These are phyloP conservation scores for Anthracocystis setariae DNA, from an alignment of 1,284 basidiomycete species.

Conservation along the genomic window DNA sequence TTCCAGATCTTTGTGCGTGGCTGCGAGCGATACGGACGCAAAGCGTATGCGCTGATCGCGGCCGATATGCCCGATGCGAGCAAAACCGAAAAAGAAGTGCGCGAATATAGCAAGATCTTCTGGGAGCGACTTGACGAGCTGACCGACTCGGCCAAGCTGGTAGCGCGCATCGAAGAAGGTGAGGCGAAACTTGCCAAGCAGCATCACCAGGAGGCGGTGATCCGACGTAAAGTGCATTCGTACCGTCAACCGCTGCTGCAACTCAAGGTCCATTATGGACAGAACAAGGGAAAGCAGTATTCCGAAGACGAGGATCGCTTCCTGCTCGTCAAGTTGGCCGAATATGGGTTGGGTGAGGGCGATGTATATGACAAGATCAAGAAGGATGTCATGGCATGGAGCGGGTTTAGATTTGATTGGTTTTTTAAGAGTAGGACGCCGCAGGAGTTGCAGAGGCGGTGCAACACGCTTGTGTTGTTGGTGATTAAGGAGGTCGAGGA, in stretches of 20 bases:
- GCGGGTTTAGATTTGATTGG: slow-evolving; percentile 93
- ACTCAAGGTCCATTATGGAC: slow-evolving; percentile 62
- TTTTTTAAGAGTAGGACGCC: slow-evolving; percentile 96
- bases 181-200: slow-evolving; percentile 61
- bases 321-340: slow-evolving; percentile 85
- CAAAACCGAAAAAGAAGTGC: slow-evolving; percentile 84
- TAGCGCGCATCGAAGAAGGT: slow-evolving; percentile 65
- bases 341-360: slow-evolving; percentile 90
- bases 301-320: slow-evolving; percentile 97
- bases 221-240: slow-evolving; percentile 49
- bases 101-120: slow-evolving; percentile 85
- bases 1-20: slow-evolving; percentile 91
- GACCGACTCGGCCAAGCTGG: slow-evolving; percentile 61
- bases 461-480: slow-evolving; percentile 87
- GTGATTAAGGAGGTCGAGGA: slow-evolving; percentile 82
- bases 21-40: slow-evolving; percentile 85
- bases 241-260: slow-evolving; percentile 58
- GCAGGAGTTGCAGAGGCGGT: slow-evolving; percentile 87
- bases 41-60: slow-evolving; percentile 80
- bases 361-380: slow-evolving; percentile 96
- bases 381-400: slow-evolving; percentile 93
- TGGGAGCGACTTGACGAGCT: slow-evolving; percentile 89
- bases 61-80: slow-evolving; percentile 75
- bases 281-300: slow-evolving; percentile 84
- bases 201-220: slow-evolving; percentile 53